phyloP scores from a whole-genome alignment of 306 rosid genomes.

The Cicer arietinum region DNA sequence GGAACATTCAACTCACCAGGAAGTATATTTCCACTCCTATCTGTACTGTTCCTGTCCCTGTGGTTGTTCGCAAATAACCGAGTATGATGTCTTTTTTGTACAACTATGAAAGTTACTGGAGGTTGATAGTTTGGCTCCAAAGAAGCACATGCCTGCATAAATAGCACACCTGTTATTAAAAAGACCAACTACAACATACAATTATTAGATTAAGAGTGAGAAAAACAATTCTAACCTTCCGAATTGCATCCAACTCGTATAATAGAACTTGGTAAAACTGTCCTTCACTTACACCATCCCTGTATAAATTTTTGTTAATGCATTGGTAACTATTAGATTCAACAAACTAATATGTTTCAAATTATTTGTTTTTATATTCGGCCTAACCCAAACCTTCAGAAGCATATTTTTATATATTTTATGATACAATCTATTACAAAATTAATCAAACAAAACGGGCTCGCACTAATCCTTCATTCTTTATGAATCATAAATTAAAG shows the following conservation, averaged over 20 bases:
- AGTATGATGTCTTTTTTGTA: constrained; percentile 95
- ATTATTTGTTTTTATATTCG: too few relatives aligned
- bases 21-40: constrained; percentile 88
- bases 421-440: neutral
- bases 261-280: constrained; percentile 95
- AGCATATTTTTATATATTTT: too few relatives aligned
- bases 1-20: constrained; percentile 61
- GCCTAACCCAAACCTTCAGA: too few relatives aligned
- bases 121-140: constrained; percentile 96
- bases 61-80: constrained; percentile 82
- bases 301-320: constrained; percentile 41
- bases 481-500: constrained; percentile 7
- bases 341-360: neutral
- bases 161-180: neutral
- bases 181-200: neutral
- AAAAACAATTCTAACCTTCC: constrained; percentile 59
- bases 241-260: constrained; percentile 90
- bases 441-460: neutral
- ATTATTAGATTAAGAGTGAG: neutral
- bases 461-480: neutral
- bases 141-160: constrained; percentile 84
- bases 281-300: constrained; percentile 99
- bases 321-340: neutral
- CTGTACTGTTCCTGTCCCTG: constrained; percentile 77
- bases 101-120: constrained; percentile 88